phyloP scores from a whole-genome alignment of 495 filamentous ascomycete species.

The Antarctomyces pellizariae region DNA sequence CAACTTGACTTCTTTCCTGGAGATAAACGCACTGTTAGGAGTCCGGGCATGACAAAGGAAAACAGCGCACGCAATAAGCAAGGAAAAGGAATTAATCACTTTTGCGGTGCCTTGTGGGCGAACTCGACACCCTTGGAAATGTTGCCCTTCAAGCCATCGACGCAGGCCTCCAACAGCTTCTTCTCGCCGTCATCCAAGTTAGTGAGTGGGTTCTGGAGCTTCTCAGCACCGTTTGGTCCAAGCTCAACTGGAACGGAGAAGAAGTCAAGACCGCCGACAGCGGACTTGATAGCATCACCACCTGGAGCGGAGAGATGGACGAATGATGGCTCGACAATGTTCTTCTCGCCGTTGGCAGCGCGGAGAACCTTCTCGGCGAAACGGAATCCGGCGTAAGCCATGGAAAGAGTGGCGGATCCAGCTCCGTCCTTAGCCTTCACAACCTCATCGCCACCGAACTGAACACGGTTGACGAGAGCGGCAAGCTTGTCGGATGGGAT shows the following conservation, averaged over 20 bases:
- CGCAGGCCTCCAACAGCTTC: slow-evolving; percentile 51
- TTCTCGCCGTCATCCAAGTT: slow-evolving; percentile 62
- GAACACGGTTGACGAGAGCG: slow-evolving; percentile 73
- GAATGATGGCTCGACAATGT: slow-evolving; percentile 81
- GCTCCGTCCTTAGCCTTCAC: slow-evolving; percentile 92
- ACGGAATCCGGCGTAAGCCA: slow-evolving; percentile 91
- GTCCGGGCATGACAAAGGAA: slow-evolving; percentile 5
- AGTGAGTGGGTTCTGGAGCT: slow-evolving; percentile 53
- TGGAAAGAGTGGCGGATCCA: slow-evolving; percentile 88
- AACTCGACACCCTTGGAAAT: slow-evolving; percentile 87
- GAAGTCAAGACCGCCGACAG: slow-evolving; percentile 67
- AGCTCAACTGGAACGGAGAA: slow-evolving; percentile 92
- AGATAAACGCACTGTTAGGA: too few relatives aligned
- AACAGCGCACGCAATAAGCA: slow-evolving; percentile 2
- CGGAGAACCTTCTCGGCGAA: slow-evolving; percentile 86
- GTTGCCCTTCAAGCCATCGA: slow-evolving; percentile 64
- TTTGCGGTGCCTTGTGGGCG: slow-evolving; percentile 55
- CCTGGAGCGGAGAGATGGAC: slow-evolving; percentile 81
- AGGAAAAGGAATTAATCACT: slow-evolving; percentile 22
- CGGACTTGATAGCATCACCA: slow-evolving; percentile 62
- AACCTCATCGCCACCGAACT: slow-evolving; percentile 97
- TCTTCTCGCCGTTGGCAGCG: slow-evolving; percentile 67
- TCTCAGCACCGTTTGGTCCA: slow-evolving; percentile 74
- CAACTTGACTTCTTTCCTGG: too few relatives aligned
- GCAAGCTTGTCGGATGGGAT: slow-evolving; percentile 76